Evolutionary conservation across 176 grass and related monocot genomes (phyloP), one percentile per base, ranked within the genome.

Genomic region (Juncus effusus): DNA sequence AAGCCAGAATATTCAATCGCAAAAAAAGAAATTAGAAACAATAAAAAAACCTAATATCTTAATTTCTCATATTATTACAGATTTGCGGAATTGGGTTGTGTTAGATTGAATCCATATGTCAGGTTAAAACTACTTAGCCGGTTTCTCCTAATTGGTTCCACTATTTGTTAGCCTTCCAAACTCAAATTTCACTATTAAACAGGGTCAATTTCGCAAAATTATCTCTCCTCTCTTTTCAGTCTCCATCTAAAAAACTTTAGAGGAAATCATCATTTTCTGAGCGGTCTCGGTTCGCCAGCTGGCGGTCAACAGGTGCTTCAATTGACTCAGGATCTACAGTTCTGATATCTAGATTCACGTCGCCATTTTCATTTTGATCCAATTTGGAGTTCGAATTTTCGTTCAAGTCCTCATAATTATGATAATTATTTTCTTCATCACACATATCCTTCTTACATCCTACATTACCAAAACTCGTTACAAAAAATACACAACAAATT

Each of bases 41-140:
- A 47, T 6, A 47, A 47, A 60, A 60, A 58, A 59, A 57, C 10
- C 69, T 35, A 59, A 16, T 13, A 28, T 70, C 54, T 44, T 35
- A n/a, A 58, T 72, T 72, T 72, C 13, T 72, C 69, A 42, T 58
- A 58, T 72, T 72, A 72, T 56, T 47, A 47, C 44, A 9, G 44
- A 72, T 58, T 72, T 72, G 52, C 58, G 54, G 58, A 54, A 70
- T 55, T 40, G n/a, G 55, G 7, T 60, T 15, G 40, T 10, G 69
- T 72, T 40, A 72, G 69, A 58, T 16, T 52, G 58, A 9, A 51
- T 55, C 50, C 36, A 13, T 5, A 55, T 37, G 42, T 58, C 55
- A 57, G 44, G 55, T 59, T 7, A 47, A 60, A 13, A 36, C 69
- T 59, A 72, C 54, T 41, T 72, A 72, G 14, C 58, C 44, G 55